phyloP scores from a whole-genome alignment of 805 yeast species.

The Teunomyces tritomae region DNA sequence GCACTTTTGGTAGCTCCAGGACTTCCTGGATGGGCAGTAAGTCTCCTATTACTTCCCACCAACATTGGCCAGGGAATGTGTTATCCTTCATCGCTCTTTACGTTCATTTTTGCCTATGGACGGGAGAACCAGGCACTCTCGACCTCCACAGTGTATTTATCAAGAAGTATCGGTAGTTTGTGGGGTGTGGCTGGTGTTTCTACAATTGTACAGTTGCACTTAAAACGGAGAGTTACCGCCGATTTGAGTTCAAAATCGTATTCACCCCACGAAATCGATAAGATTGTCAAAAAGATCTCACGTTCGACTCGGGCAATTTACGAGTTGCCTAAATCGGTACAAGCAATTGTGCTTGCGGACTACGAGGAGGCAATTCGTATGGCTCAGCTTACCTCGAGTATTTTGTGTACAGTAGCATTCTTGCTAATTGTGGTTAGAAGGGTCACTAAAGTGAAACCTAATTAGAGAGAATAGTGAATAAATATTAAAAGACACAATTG shows the following conservation, averaged over 20 bases:
- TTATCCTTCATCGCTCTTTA: conserved; percentile 34
- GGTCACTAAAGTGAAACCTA: not conserved
- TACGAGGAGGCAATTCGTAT: conserved; percentile 23
- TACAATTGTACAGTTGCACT: conserved; percentile 16
- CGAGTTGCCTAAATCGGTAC: conserved; percentile 14
- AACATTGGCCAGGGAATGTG: conserved; percentile 40
- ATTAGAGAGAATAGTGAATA: not conserved
- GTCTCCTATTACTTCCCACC: conserved; percentile 28
- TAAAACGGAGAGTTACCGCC: conserved; percentile 9
- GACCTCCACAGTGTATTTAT: conserved; percentile 36
- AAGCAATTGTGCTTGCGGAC: conserved; percentile 18
- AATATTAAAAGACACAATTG: too few species aligned
- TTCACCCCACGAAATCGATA: conserved; percentile 13
- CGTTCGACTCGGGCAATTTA: conserved; percentile 20
- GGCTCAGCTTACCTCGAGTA: conserved; percentile 21
- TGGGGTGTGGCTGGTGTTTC: conserved; percentile 34
- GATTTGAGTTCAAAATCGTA: conserved; percentile 14
- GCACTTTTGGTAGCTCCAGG: conserved; percentile 15
- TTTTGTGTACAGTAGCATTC: conserved; percentile 4
- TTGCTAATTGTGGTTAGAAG: not conserved
- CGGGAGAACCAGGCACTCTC: conserved; percentile 35
- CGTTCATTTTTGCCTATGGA: conserved; percentile 33
- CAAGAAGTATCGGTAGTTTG: conserved; percentile 40
- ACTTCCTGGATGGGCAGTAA: conserved; percentile 23
- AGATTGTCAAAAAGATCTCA: conserved; percentile 16